Base-by-base conservation (phyloP, 306 rosid species). In the Dryas alaskensis region DNA sequence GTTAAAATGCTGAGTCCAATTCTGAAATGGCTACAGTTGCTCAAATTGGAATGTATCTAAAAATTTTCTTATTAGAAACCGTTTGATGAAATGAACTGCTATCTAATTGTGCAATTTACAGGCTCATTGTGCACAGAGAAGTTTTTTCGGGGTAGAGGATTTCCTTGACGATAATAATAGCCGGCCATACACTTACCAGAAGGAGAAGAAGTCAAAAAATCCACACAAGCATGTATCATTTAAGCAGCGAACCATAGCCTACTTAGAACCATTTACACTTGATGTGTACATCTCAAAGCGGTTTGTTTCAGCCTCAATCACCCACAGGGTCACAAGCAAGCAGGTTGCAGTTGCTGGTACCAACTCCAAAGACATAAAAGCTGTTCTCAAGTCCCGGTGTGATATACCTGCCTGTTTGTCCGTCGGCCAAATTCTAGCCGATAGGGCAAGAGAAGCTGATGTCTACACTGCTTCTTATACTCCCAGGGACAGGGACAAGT, bases 271-370 rank as follows among this genome's bases (percentile, higher is more conserved):
- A 25, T 94, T 91, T 81, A 94, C 97, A 19, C 97, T 94, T 3
- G 96, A 91, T 19, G 98, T 94, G 69, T 86, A 84, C 44, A 91
- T 94, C 85, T 94, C 98, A n/a, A 94, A 94, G 69, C 87, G 97
- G 8, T 94, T 94, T 48, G 97, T 94, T 62, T 86, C 97, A 14
- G 98, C 98, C 69, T 89, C 97, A 10, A 82, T 94, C 43, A 94
- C 98, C 31, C 98, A 94, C 76, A 80, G 98, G 84, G 90, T 88
- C 70, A 91, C 97, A 44, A 81, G 94, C 80, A 91, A 87, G 77
- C 98, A 91, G 83, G 98, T 94, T 81, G 96, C 96, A 51, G 97
- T 92, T 76, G 97, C 98, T 1, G 98, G 98, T 31, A 94, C 98
- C 54, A 94, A 94, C 88, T 93, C 98, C 51, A 94, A 94, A 75